These are phyloP conservation scores for Mycena metata DNA, from an alignment of 768 basidiomycete species.

Conservation along the genomic window DNA sequence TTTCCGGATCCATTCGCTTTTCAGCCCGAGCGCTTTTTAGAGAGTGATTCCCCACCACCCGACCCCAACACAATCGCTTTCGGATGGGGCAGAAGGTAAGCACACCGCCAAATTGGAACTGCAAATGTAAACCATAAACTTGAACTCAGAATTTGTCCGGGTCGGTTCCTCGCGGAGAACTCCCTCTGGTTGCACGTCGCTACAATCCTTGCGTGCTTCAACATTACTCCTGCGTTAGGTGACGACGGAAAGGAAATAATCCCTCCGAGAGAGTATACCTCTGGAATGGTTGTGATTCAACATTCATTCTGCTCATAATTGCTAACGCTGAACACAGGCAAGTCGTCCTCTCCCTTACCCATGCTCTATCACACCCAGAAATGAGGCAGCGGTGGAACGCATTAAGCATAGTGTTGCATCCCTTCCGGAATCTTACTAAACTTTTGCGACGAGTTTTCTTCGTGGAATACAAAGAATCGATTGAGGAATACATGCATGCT, in stretches of 20 bases:
- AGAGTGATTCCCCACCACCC: neutral
- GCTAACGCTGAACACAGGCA: neutral
- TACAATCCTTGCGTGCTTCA: conserved; percentile 32
- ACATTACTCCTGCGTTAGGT: conserved; percentile 10
- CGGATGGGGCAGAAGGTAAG: conserved; percentile 41
- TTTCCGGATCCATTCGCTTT: conserved; percentile 47
- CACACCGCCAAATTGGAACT: neutral
- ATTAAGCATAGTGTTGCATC: conserved; percentile 54
- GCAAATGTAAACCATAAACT: neutral
- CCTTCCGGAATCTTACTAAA: conserved; percentile 37
- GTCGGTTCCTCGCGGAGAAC: conserved; percentile 35
- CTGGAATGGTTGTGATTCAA: conserved; percentile 9
- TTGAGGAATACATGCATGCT: too few species aligned
- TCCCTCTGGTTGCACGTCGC: conserved; percentile 32
- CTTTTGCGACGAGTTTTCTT: too few species aligned
- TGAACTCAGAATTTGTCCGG: conserved; percentile 38
- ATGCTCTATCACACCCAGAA: conserved; percentile 31
- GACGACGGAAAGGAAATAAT: conserved; percentile 14
- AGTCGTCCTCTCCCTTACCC: conserved; percentile 36
- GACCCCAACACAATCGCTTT: conserved; percentile 39
- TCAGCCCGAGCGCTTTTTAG: conserved; percentile 46
- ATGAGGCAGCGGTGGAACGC: conserved; percentile 18
- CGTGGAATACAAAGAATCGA: too few species aligned
- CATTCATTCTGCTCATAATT: neutral
- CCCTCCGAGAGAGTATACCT: conserved; percentile 25